A percentile compares a stretch with the other conserved stretches of the same genome.
phyloP scores from a whole-genome alignment of 2,329 filamentous ascomycete genomes.

The Cyphellophora attinorum region DNA sequence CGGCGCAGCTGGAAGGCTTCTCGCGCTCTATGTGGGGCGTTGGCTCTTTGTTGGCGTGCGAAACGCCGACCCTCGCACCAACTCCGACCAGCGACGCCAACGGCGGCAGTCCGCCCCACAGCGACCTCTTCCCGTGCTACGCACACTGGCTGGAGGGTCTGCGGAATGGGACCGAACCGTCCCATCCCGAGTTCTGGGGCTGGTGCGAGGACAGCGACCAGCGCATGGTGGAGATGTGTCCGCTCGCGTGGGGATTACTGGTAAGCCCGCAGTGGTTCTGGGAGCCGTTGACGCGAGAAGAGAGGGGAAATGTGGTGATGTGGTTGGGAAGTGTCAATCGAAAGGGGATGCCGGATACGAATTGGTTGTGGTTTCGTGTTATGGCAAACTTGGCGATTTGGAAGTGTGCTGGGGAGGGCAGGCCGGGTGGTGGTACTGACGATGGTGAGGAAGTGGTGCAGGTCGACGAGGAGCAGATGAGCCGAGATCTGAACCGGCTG shows the following conservation, averaged over 20 bases:
- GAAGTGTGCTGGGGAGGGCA: too few relatives aligned
- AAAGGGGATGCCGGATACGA: constrained; percentile 61
- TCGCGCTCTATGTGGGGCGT: constrained; percentile 69
- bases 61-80: too few relatives aligned
- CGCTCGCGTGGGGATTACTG: constrained; percentile 64
- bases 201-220: constrained; percentile 68
- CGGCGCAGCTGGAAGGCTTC: constrained; percentile 67
- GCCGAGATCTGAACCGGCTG: constrained; percentile 66
- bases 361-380: constrained; percentile 73
- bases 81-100: too few relatives aligned
- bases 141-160: constrained; percentile 62
- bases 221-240: constrained; percentile 78
- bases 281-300: constrained; percentile 52
- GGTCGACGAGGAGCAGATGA: constrained; percentile 60
- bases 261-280: constrained; percentile 57
- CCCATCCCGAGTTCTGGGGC: constrained; percentile 65
- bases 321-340: constrained; percentile 74
- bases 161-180: constrained; percentile 60
- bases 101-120: constrained; percentile 41
- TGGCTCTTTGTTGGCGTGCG: constrained; percentile 58
- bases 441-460: constrained; percentile 65
- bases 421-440: too few relatives aligned
- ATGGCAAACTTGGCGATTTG: constrained; percentile 73
- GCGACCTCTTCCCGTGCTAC: constrained; percentile 54
- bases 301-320: constrained; percentile 56